Evolutionary conservation across 257 asterid genomes (phyloP).

Genomic region (Sherardia arvensis): DNA sequence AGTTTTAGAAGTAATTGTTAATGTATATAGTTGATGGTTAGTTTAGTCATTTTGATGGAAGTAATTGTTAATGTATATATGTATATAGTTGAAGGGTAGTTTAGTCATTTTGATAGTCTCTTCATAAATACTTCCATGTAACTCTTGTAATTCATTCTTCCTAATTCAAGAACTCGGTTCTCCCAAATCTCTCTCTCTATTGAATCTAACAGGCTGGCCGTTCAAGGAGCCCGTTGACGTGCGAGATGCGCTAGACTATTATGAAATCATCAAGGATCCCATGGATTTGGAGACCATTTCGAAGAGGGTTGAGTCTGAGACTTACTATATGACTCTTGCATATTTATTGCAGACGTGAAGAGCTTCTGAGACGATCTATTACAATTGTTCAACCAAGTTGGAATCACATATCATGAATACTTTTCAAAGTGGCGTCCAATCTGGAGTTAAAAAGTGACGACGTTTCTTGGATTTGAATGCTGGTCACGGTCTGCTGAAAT

Average conservation of each 20-base stretch:
- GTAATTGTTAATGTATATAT: too few relatives aligned
- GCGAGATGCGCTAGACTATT: slow-evolving; percentile 91
- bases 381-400: slow-evolving; percentile 83
- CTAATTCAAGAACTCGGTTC: too few relatives aligned
- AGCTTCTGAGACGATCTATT: slow-evolving; percentile 88
- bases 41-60: too few relatives aligned
- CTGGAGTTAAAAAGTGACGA: slow-evolving; percentile 33
- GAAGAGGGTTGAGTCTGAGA: slow-evolving; percentile 85
- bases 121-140: too few relatives aligned
- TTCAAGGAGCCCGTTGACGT: slow-evolving; percentile 95
- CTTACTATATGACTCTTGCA: slow-evolving; percentile 76
- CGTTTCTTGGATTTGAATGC: too few relatives aligned
- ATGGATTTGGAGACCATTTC: slow-evolving; percentile 88
- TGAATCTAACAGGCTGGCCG: too few relatives aligned
- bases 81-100: too few relatives aligned
- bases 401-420: slow-evolving; percentile 63
- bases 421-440: slow-evolving; percentile 68
- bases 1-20: too few relatives aligned
- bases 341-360: slow-evolving; percentile 76
- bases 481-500: slow-evolving; percentile 19
- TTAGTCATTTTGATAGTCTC: too few relatives aligned
- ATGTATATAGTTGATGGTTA: too few relatives aligned
- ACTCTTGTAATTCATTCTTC: too few relatives aligned
- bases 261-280: slow-evolving; percentile 87
- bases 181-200: too few relatives aligned